Evolutionary conservation across 2,329 filamentous ascomycete species (phyloP).

Genomic region (Sordariomycetes sp.): DNA sequence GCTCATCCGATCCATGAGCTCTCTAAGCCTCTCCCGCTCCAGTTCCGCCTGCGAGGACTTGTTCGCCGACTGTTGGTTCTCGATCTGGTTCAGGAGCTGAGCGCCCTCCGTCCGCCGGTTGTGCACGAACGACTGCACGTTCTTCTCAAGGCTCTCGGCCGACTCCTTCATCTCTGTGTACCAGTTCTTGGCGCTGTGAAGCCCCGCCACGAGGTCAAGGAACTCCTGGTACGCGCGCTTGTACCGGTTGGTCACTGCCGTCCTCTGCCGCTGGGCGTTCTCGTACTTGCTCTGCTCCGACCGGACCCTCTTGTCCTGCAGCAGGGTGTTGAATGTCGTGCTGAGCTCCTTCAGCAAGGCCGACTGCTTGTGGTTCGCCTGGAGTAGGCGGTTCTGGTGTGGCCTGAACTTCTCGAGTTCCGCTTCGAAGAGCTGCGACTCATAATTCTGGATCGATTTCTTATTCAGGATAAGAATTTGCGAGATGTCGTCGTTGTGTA

Average conservation of each 20-base stretch:
- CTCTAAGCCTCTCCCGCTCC: conserved; percentile 75
- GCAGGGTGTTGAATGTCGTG: conserved; percentile 69
- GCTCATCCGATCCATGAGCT: conserved; percentile 92
- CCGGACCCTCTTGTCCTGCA: conserved; percentile 89
- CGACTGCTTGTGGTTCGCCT: conserved; percentile 92
- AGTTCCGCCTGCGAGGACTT: conserved; percentile 57
- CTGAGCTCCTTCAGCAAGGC: conserved; percentile 93
- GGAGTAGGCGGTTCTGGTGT: conserved; percentile 81
- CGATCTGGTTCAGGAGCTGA: conserved; percentile 79
- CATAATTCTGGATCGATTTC: conserved; percentile 86
- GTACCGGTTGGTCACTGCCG: conserved; percentile 73
- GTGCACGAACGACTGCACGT: conserved; percentile 93
- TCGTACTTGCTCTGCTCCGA: conserved; percentile 96
- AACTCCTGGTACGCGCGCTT: conserved; percentile 89
- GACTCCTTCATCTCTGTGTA: conserved; percentile 95
- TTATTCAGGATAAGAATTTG: conserved; percentile 97
- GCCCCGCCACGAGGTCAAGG: conserved; percentile 74
- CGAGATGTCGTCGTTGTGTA: conserved; percentile 93
- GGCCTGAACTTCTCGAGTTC: conserved; percentile 96
- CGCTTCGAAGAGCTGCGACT: conserved; percentile 83
- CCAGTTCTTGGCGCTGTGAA: conserved; percentile 83
- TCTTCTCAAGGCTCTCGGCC: conserved; percentile 83
- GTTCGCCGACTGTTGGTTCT: conserved; percentile 59
- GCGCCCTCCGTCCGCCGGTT: conserved; percentile 87
- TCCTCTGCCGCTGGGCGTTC: conserved; percentile 70